Percentiles rank a stretch among this genome's conserved stretches.
These are phyloP conservation scores for Spizellomyces sp. DNA, from an alignment of 192 early-diverging fungal species.

Conservation along the genomic window DNA sequence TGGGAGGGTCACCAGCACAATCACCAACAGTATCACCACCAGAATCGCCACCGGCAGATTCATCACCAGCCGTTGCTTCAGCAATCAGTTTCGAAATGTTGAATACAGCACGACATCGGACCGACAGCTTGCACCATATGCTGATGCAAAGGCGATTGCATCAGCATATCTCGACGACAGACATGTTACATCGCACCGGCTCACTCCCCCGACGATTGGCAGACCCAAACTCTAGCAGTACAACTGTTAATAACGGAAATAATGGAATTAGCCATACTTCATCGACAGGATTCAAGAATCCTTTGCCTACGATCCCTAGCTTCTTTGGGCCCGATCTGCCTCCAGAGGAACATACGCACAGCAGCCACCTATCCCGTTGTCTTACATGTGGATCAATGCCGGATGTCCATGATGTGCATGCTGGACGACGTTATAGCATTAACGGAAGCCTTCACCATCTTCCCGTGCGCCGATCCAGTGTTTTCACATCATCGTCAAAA, in stretches of 20 bases:
- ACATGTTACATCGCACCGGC: conserved; percentile 5
- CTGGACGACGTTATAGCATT: neutral
- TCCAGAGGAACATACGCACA: neutral
- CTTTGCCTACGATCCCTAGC: neutral
- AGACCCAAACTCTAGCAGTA: no score
- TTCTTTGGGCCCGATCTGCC: neutral
- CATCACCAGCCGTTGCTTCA: neutral
- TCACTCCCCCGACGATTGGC: neutral
- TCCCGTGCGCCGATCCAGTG: neutral
- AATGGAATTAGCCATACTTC: no score
- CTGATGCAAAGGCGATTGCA: neutral
- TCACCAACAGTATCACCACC: neutral
- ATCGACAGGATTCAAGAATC: no score
- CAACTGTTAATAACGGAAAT: no score
- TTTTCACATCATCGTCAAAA: neutral
- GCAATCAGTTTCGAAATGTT: neutral
- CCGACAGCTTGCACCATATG: neutral
- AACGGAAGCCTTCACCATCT: neutral
- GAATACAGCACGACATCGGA: neutral
- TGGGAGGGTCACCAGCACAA: neutral
- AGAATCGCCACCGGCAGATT: neutral
- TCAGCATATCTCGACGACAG: neutral
- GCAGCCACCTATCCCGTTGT: neutral
- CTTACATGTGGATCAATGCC: conserved; percentile 2
- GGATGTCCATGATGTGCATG: neutral